Percentiles rank a stretch among this genome's conserved stretches.
Conservation (phyloP, 345 rosid species). For the Populus euphratica region DNA sequence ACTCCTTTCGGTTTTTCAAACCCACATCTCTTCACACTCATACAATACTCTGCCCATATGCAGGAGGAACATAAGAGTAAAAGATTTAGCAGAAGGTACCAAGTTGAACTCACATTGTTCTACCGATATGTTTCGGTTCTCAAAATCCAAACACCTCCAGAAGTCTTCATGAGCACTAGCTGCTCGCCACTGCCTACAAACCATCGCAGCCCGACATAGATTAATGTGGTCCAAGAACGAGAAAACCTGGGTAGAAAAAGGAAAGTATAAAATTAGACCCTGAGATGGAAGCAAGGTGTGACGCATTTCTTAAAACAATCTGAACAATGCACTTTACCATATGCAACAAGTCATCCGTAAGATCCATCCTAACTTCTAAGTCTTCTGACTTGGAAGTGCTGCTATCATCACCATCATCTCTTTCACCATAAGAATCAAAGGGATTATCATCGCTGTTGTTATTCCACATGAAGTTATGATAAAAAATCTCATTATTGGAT, state of each 20-base stretch:
- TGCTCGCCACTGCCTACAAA: conserved; percentile 89
- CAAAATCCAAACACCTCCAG: conserved; percentile 90
- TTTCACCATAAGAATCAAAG: conserved; percentile 34
- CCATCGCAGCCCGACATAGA: conserved; percentile 87
- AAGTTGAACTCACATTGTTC: conserved; percentile 71
- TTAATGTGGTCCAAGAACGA: conserved; percentile 71
- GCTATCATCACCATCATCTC: conserved; percentile 44
- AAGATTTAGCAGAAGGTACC: background rate
- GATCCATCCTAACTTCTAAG: conserved; percentile 75
- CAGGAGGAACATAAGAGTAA: too few species aligned
- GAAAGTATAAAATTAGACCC: background rate
- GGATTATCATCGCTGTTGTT: conserved; percentile 40
- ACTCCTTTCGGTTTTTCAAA: background rate
- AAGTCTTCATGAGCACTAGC: conserved; percentile 97
- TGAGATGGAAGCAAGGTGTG: background rate
- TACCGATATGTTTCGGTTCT: conserved; percentile 61
- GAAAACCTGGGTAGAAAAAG: conserved; percentile 58
- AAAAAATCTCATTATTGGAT: conserved; percentile 40
- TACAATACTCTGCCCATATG: background rate
- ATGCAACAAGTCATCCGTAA: conserved; percentile 87
- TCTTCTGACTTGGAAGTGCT: conserved; percentile 47
- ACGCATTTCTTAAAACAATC: background rate
- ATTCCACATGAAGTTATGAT: conserved; percentile 62
- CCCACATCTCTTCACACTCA: background rate
- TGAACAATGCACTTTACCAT: conserved; percentile 46